Base-by-base conservation (phyloP, 331 rosid species). In the Malus hybrid region DNA sequence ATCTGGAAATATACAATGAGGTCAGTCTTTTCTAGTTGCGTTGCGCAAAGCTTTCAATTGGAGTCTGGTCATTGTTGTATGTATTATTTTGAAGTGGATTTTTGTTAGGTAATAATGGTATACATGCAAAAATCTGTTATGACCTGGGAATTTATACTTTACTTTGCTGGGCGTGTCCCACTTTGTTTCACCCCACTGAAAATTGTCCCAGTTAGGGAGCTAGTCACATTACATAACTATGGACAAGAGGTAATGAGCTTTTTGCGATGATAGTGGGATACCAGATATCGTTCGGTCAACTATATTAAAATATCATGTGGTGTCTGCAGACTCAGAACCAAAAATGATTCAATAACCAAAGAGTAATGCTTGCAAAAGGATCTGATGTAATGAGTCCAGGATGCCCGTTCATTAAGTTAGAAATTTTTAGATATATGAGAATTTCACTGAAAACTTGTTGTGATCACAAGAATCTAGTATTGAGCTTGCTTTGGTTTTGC, bases 1-100 rank as follows among this genome's bases (percentile, higher is more conserved):
- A 85, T 80, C 77, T 85, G 72, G 89, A 85, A 77, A 85, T 85
- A 30, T 85, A 85, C 75, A 85, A 85, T 56, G 89, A 85, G 89
- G 89, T 85, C 42, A 79, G 86, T 65, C 24, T 39, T 19, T 14
- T 55, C 39, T 46, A 46, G 24, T 9, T 48, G 46, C 3, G 18
- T 19, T 13, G 16, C 29, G 52, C 14, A 22, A 55, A 53, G 20
- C 50, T 32, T 55, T 52, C 64, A 53, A 3, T 30, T 14, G 63
- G 10, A 12, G 42, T 33, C 42, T 30, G 56, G 20, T 18, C 26
- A 26, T 48, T 5, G 64, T 71, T n/a, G 29, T 19, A 69, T 28
- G n/a, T 53, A 70, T 19, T 70, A 15, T 6, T 71, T 33, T 71
- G 46, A 53, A 30, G 74, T 70, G 6, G 2, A 19, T 4, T 30